Evolutionary conservation across 805 yeast species (phyloP).

Genomic region (Wickerhamomyces bovis): DNA sequence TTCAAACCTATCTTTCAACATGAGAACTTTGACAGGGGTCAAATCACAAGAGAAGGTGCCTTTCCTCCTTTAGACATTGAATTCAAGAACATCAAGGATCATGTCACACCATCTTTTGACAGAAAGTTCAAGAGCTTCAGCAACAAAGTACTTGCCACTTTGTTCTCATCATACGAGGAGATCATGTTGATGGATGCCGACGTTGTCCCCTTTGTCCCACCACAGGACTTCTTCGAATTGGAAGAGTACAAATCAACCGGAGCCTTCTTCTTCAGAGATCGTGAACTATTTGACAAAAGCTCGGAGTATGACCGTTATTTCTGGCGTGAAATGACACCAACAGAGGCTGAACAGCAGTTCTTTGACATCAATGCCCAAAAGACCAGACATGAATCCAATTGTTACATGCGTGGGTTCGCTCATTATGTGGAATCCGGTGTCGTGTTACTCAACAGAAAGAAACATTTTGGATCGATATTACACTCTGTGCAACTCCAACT

Average conservation of each 20-base stretch:
- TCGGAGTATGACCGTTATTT: background rate
- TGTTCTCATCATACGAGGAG: slow-evolving; percentile 50
- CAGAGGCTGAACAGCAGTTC: slow-evolving; percentile 1
- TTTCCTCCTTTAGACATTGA: slow-evolving; percentile 22
- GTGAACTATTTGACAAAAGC: slow-evolving; percentile 8
- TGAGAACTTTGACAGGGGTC: background rate
- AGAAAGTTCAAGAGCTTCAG: slow-evolving; percentile 27
- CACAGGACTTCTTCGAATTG: slow-evolving; percentile 30
- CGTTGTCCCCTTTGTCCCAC: slow-evolving; percentile 36
- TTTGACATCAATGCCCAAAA: slow-evolving; percentile 3
- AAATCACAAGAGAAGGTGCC: background rate
- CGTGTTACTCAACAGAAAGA: slow-evolving; percentile 15
- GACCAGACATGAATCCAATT: background rate
- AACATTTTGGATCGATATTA: slow-evolving; percentile 21
- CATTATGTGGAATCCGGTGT: slow-evolving; percentile 29
- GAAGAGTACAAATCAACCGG: slow-evolving; percentile 29
- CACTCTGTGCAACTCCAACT: slow-evolving; percentile 17
- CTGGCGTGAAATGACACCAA: slow-evolving; percentile 6
- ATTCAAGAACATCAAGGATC: slow-evolving; percentile 19
- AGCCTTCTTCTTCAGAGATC: slow-evolving; percentile 42
- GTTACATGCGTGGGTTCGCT: slow-evolving; percentile 11
- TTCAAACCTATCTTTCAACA: background rate
- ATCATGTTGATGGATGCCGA: slow-evolving; percentile 50
- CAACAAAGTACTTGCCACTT: slow-evolving; percentile 45
- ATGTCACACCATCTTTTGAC: slow-evolving; percentile 5